Evolutionary conservation across 345 rosid genomes (phyloP).

Genomic region (Noccaea caerulescens): DNA sequence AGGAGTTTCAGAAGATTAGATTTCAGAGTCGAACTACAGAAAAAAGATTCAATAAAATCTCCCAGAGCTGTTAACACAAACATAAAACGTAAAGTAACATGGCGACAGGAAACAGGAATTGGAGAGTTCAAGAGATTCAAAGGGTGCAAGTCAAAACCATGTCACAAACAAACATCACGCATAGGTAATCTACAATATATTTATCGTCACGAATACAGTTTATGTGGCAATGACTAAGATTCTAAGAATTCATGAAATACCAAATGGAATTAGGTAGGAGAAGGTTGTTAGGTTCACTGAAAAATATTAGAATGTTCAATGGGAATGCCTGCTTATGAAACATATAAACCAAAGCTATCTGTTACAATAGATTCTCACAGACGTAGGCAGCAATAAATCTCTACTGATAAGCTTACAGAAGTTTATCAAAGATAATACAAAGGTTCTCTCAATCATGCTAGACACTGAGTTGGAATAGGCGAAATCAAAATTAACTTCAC

Average conservation of each 20-base stretch:
- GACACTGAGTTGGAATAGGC: not conserved
- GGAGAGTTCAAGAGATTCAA: not conserved
- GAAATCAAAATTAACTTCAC: not conserved
- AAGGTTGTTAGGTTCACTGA: not conserved
- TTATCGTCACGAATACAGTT: not conserved
- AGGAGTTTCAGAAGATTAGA: constrained; percentile 3
- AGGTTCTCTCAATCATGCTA: constrained; percentile 8
- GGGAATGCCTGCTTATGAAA: not conserved
- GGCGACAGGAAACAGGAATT: not conserved
- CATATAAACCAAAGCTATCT: constrained; percentile 17
- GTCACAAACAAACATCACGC: not conserved
- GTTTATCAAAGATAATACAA: constrained; percentile 3
- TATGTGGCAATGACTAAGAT: not conserved
- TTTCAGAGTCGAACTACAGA: not conserved
- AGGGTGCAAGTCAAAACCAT: not conserved
- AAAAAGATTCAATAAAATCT: constrained; percentile 9
- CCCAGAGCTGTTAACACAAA: not conserved
- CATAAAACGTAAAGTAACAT: not conserved
- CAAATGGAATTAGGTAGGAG: not conserved
- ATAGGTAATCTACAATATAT: not conserved
- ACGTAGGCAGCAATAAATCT: not conserved
- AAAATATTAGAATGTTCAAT: not conserved
- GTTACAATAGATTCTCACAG: constrained; percentile 7
- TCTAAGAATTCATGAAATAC: not conserved
- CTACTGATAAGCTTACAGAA: not conserved